These are phyloP conservation scores for Rhododendron henanense DNA, from an alignment of 148 eudicot genomes.

Conservation along the genomic window DNA sequence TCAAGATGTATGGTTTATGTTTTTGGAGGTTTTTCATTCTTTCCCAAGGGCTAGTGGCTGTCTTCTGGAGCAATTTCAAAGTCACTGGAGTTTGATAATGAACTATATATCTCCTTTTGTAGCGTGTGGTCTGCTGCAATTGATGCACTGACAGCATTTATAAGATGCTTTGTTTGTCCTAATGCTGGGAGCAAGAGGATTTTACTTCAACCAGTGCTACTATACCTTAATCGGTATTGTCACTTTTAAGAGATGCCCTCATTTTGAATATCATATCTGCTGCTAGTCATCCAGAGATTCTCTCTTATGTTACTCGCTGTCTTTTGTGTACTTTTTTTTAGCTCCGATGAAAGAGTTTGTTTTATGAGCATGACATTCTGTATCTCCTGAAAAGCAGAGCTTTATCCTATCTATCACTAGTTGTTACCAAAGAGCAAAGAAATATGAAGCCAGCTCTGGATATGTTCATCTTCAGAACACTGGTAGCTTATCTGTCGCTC, in stretches of 20 bases:
- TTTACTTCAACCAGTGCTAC: constrained; percentile 90
- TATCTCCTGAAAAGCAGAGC: constrained; percentile 55
- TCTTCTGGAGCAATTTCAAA: background rate
- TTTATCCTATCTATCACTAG: constrained; percentile 49
- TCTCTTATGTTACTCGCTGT: background rate
- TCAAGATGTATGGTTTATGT: background rate
- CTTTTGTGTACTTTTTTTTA: background rate
- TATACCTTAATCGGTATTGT: constrained; percentile 76
- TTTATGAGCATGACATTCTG: constrained; percentile 16
- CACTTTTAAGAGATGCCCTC: background rate
- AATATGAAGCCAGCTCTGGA: constrained; percentile 53
- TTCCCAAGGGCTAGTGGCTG: constrained; percentile 1
- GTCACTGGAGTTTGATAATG: constrained; percentile 4
- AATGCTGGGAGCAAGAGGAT: constrained; percentile 58
- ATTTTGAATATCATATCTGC: constrained; percentile 10
- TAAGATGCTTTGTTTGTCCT: constrained; percentile 75
- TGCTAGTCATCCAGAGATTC: background rate
- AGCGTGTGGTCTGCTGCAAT: constrained; percentile 89
- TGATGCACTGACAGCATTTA: constrained; percentile 85
- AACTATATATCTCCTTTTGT: constrained; percentile 21
- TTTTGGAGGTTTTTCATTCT: constrained; percentile 9
- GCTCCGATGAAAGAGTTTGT: background rate
- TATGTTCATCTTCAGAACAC: constrained; percentile 59
- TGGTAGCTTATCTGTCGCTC: constrained; percentile 75
- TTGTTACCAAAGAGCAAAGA: constrained; percentile 53